Base-by-base conservation (phyloP, 1,284 basidiomycete genomes). In the Austroboletus niveus region DNA sequence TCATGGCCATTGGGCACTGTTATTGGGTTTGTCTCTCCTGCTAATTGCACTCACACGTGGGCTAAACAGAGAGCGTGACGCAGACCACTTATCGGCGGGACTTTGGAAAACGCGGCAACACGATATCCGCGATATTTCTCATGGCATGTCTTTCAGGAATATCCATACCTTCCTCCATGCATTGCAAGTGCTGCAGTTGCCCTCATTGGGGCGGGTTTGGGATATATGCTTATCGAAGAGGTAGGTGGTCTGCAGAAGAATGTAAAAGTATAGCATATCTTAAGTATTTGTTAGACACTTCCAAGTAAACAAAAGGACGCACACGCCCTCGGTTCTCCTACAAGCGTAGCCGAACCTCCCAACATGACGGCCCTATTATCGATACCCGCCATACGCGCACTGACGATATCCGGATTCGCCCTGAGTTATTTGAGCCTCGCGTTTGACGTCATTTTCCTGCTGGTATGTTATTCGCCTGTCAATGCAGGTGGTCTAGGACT, bases 151-250 rank as follows among this genome's bases (percentile, higher is more conserved):
- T 65, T 64, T 42, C 22, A 49, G 35, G 42, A 62, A 12, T 44
- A 60, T 46, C 61, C 59, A 0, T 65, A 63, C n/a, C 53, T 65
- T n/a, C 63, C 52, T 27, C 61, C 63, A 17, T 62, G 61, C 35
- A 31, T 60, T 7, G 49, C 45, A 7, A 61, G 53, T 5, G 56
- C 59, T 14, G 45, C 22, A 0, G 61, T 52, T 45, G 50, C 59
- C 1, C 38, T 62, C 6, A 2, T 54, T 17, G 56, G 51, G 22
- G 49, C 44, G 1, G 49, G 40, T 2, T 24, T 64, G 9, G 61
- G 63, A 11, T 64, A 56, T 47, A 17, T 3, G 8, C 9, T 65
- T 8, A 65, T 65, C 2, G 41, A 65, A 57, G 60, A 62, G 60
- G 60, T 62, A 48, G 12, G 44, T 1, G 9, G 15, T 38, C 1